Base-by-base conservation (phyloP, 2,329 filamentous ascomycete genomes). In the Talaromyces funiculosus region DNA sequence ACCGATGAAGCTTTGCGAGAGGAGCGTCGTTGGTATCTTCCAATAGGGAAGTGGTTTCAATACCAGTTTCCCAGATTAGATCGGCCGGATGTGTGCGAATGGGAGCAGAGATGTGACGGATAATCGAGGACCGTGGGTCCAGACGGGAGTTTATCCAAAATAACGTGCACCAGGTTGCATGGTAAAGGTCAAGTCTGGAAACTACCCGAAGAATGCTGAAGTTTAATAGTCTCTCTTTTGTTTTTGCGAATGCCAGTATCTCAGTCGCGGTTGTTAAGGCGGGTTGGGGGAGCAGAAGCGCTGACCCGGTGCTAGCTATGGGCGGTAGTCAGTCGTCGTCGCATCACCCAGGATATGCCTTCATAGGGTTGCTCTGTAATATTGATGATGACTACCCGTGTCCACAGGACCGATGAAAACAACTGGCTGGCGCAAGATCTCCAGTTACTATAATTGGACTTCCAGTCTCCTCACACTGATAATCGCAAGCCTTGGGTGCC, bases 1-100 rank as follows among this genome's bases (percentile, higher is more conserved):
- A 42, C 43, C 76, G 73, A 73, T 62, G 24, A 53, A 51, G 18
- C 37, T 54, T 37, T 45, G 43, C 33, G 56, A 43, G 18, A 45
- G 35, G 37, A 26, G 37, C 31, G 56, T 37, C 18, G 56, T 53
- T 47, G 60, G 38, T 57, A 47, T 47, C 37, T 53, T 59, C 60
- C 57, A 57, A 42, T 16, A 43, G 18, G 54, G 58, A 60, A 59
- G 45, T 53, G 24, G n/a, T 51, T 49, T 57, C 12, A 45, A 47
- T 49, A 57, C 42, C 43, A 59, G 35, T 18, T 53, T 37, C 31
- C 51, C 35, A 40, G 35, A 26, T 10, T 29, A 14, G 40, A n/a
- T 14, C n/a, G 22, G 20, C 51, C 31, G 2, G 20, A 54, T 40
- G n/a, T 38, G 24, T 40, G 24, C 51, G 51, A 26, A 40, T 29